Conservation (phyloP, 78 protist species). For the Monocercomonoides exilis region DNA sequence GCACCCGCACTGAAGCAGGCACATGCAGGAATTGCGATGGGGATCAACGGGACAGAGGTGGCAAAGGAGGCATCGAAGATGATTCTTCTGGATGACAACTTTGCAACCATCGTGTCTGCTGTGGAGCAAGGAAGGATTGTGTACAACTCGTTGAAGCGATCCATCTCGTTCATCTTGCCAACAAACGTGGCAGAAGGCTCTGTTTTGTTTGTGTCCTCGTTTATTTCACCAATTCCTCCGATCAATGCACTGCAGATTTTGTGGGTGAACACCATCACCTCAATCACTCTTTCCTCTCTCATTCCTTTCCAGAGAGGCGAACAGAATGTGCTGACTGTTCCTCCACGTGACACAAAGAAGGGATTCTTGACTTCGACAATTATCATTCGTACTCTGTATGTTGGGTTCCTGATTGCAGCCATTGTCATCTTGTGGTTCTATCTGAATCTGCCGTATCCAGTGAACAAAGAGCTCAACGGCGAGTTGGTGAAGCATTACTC, state of each 20-base stretch:
- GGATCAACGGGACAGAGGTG: conserved; percentile 87
- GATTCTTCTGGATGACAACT: conserved; percentile 89
- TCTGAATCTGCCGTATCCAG: not conserved
- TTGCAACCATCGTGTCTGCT: conserved; percentile 59
- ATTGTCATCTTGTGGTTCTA: not conserved
- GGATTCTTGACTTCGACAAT: not conserved
- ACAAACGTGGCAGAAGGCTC: conserved; percentile 11
- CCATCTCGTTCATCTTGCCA: conserved; percentile 12
- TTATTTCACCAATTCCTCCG: not conserved
- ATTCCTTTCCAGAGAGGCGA: not conserved
- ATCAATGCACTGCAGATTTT: not conserved
- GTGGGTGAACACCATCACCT: conserved; percentile 10
- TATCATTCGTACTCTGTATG: not conserved
- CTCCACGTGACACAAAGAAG: not conserved
- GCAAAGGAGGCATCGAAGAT: conserved; percentile 76
- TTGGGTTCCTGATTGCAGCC: not conserved
- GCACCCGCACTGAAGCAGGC: conserved; percentile 80
- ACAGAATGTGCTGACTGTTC: not conserved
- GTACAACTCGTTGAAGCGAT: not conserved
- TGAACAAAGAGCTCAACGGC: not conserved
- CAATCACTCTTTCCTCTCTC: not conserved
- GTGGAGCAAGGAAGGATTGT: conserved; percentile 31
- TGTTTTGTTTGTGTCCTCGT: not conserved
- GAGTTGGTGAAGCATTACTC: not conserved
- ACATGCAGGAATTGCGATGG: conserved; percentile 93